Evolutionary conservation across 352 stramenopile species (phyloP).

Genomic region (Phytophthora tubulina): DNA sequence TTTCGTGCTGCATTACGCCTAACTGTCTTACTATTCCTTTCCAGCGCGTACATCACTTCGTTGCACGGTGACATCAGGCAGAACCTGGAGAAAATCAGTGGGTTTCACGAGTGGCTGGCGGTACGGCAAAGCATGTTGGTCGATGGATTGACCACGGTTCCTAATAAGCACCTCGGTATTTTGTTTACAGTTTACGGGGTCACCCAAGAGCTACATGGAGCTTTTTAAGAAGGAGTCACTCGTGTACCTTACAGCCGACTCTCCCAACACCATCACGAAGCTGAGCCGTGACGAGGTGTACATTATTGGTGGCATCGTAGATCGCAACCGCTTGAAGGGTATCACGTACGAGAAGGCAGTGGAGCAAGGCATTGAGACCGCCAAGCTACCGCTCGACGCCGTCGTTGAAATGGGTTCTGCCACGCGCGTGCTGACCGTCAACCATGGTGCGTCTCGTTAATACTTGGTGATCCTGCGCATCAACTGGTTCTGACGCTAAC

Average conservation of each 20-base stretch:
- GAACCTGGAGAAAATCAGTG: conserved; percentile 92
- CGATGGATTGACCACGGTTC: not conserved
- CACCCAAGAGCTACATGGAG: conserved; percentile 72
- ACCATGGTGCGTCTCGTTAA: conserved; percentile 70
- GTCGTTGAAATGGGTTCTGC: conserved; percentile 75
- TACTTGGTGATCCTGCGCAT: not conserved
- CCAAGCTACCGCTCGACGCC: conserved; percentile 92
- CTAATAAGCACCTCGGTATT: not conserved
- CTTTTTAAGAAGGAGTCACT: conserved; percentile 86
- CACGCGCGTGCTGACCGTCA: conserved; percentile 89
- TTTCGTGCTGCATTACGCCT: not conserved
- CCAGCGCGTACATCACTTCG: conserved; percentile 74
- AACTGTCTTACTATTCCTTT: conserved; percentile 9
- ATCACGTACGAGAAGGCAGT: conserved; percentile 93
- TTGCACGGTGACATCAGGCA: conserved; percentile 74
- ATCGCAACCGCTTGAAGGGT: conserved; percentile 96
- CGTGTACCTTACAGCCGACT: conserved; percentile 97
- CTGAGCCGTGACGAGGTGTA: conserved; percentile 94
- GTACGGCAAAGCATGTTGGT: conserved; percentile 28
- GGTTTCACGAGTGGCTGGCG: conserved; percentile 88
- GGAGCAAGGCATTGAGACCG: conserved; percentile 91
- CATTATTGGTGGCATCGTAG: conserved; percentile 98
- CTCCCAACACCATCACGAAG: conserved; percentile 90
- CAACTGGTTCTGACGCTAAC: not conserved
- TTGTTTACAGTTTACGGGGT: conserved; percentile 61